Evolutionary conservation across 805 yeast genomes (phyloP), one percentile per base, ranked within the genome.

Genomic region (Gaillardinia entomophila): DNA sequence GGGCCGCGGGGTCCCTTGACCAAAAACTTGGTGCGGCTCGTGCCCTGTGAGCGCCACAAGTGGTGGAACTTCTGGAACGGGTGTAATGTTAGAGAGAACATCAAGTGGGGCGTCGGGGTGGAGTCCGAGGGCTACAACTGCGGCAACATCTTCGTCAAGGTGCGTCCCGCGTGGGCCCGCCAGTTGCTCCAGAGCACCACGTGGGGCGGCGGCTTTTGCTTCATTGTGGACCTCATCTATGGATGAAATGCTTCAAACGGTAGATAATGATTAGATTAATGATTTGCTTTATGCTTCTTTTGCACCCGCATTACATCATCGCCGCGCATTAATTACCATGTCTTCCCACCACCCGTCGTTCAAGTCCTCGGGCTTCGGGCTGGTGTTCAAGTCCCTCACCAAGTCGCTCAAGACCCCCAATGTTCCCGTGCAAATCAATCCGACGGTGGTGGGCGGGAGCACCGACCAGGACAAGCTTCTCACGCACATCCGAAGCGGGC

Each of bases 21-120:
- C 34, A 90, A 90, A 57, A 82, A 87, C 49, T 64, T 92, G 34
- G 55, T 69, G 30, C 68, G 98, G 27, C 55, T 62, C 1, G 71
- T 76, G 12, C 79, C 92, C 1, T 90, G 98, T 53, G 94, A 88
- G 52, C 62, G 89, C 23, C 68, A 77, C 40, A 88, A 86, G 53
- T 87, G 96, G 96, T 90, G 95, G 92, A 89, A 90, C 51, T 69
- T 86, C 45, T 73, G 86, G 77, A 71, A 75, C 35, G 81, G 87
- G 2, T 90, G 98, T 60, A 82, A 82, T 8, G 77, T 89, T 5
- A 66, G 96, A 35, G 68, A 75, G 34, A 76, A 77, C 45, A 74
- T 82, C 33, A 78, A 82, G 40, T 75, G 82, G 66, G 97, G 97
- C 0, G 75, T 82, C 43, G 97, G 97, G 3, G 73, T 86, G 7